phyloP scores from a whole-genome alignment of 805 yeast genomes.

The Scheffersomyces coipomensis region DNA sequence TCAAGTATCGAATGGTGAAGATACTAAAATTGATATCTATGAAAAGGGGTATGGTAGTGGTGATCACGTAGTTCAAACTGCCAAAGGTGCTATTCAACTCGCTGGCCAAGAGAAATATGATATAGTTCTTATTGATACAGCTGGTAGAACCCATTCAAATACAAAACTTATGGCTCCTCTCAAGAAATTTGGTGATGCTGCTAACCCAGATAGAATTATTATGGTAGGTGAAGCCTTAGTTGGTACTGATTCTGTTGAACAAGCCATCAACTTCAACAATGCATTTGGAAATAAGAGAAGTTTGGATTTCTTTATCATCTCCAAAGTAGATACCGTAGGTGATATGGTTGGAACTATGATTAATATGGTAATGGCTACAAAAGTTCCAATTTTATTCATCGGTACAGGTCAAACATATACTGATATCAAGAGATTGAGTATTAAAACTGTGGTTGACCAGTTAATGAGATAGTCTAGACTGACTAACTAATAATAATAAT shows the following conservation, averaged over 20 bases:
- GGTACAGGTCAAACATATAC: constrained; percentile 98
- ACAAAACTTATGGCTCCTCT: constrained; percentile 93
- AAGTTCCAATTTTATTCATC: constrained; percentile 90
- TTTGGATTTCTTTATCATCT: constrained; percentile 86
- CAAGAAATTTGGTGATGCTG: constrained; percentile 92
- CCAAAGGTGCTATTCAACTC: constrained; percentile 82
- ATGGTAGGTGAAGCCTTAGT: constrained; percentile 99
- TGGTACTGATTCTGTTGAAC: constrained; percentile 95
- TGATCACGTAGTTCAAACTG: constrained; percentile 88
- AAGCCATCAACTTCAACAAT: constrained; percentile 87
- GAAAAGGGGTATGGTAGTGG: constrained; percentile 98
- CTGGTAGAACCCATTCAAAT: constrained; percentile 96
- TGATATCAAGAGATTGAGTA: constrained; percentile 85
- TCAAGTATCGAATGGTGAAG: constrained; percentile 36
- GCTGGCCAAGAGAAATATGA: constrained; percentile 73
- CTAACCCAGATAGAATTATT: constrained; percentile 91
- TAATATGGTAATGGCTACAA: constrained; percentile 94
- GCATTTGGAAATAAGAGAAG: constrained; percentile 85
- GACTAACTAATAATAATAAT: too few species aligned
- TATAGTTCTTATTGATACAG: constrained; percentile 91
- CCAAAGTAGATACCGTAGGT: constrained; percentile 97
- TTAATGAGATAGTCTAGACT: constrained; percentile 69
- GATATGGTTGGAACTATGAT: constrained; percentile 96
- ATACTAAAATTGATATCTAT: constrained; percentile 64
- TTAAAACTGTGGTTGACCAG: constrained; percentile 88